Conservation (phyloP, 1,284 basidiomycete genomes). For the Vanrija pseudolonga region DNA sequence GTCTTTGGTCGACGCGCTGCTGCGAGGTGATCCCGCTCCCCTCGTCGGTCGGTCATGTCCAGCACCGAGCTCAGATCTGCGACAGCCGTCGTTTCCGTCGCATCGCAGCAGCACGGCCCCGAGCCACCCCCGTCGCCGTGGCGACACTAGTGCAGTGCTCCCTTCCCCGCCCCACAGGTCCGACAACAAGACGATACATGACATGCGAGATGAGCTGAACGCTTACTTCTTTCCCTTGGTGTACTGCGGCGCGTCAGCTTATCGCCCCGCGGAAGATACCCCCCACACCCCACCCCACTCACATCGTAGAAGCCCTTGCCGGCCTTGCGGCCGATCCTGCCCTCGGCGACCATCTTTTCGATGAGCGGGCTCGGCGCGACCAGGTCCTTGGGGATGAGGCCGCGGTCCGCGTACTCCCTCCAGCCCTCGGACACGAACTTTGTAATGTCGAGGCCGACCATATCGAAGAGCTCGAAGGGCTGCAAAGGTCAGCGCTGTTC, state of each 20-base stretch:
- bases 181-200: too few relatives aligned
- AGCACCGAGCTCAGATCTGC: too few relatives aligned
- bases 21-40: too few relatives aligned
- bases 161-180: too few relatives aligned
- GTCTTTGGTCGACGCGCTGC: too few relatives aligned
- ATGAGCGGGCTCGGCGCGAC: slow-evolving; percentile 52
- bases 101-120: too few relatives aligned
- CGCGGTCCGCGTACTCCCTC: slow-evolving; percentile 51
- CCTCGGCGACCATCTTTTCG: slow-evolving; percentile 54
- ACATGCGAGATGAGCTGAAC: too few relatives aligned
- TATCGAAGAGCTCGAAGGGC: slow-evolving; percentile 57
- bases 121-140: too few relatives aligned
- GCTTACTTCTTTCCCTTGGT: slow-evolving; percentile 1
- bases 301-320: slow-evolving; percentile 51
- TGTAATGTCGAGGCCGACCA: slow-evolving; percentile 53
- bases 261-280: too few relatives aligned
- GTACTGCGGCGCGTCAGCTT: neutral
- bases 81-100: too few relatives aligned
- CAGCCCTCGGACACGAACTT: slow-evolving; percentile 55
- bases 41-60: too few relatives aligned
- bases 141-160: too few relatives aligned
- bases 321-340: slow-evolving; percentile 56
- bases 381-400: slow-evolving; percentile 50
- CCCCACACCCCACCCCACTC: slow-evolving; percentile 12
- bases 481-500: slow-evolving; percentile 31